A percentile compares a stretch with the other conserved stretches of the same genome.
Conservation (phyloP, 257 asterid species). For the Penstemon eatonii region DNA sequence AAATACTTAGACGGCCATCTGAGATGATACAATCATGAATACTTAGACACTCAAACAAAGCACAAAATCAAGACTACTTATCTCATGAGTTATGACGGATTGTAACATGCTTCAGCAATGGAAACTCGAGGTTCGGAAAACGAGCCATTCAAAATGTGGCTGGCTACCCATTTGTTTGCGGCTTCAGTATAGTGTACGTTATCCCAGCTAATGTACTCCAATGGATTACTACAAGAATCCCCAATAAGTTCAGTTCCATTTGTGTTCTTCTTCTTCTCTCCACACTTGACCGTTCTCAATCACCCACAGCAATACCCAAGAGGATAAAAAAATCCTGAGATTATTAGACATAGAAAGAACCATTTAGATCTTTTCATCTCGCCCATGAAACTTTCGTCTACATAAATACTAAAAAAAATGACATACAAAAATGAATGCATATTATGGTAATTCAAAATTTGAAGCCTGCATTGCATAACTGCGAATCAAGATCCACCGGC, state of each 20-base stretch:
- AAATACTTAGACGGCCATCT: too few species aligned
- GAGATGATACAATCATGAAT: too few species aligned
- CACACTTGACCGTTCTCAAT: constrained; percentile 13
- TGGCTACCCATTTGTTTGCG: constrained; percentile 25
- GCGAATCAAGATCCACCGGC: constrained; percentile 19
- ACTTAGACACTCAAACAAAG: too few species aligned
- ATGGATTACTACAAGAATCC: constrained; percentile 27
- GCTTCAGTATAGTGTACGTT: constrained; percentile 35
- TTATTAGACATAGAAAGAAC: background rate
- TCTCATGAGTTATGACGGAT: background rate
- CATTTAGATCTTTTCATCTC: background rate
- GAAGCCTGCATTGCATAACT: constrained; percentile 8
- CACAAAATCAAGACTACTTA: background rate
- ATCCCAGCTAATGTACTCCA: constrained; percentile 37
- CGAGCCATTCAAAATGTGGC: constrained; percentile 19
- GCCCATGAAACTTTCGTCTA: too few species aligned
- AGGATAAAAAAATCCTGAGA: constrained; percentile 25
- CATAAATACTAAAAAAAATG: background rate
- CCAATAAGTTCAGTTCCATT: constrained; percentile 25
- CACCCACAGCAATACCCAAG: constrained; percentile 28
- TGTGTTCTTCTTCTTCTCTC: background rate
- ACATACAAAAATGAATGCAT: background rate
- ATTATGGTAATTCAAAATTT: background rate
- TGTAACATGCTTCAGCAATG: constrained; percentile 19
- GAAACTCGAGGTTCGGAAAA: constrained; percentile 25